These are phyloP conservation scores for Calonectria pauciramosa DNA, from an alignment of 2,329 filamentous ascomycete genomes.

Conservation along the genomic window DNA sequence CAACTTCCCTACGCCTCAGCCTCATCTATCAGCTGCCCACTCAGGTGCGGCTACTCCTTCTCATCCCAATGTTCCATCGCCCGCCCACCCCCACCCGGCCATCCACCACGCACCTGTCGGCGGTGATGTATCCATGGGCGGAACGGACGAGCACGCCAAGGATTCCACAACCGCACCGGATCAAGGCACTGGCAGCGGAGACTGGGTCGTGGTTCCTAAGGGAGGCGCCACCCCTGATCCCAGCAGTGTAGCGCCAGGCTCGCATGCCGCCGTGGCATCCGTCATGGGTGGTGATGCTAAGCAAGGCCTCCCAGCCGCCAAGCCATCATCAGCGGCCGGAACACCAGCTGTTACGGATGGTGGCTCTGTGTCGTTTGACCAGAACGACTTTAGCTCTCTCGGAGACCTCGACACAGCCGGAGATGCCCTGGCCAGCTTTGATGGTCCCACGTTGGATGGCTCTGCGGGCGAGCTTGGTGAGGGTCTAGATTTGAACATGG, in stretches of 20 bases:
- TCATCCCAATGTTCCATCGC: constrained; percentile 61
- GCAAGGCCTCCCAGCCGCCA: constrained; percentile 30
- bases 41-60: constrained; percentile 71
- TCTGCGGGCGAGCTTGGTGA: constrained; percentile 64
- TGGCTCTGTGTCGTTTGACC: constrained; percentile 62
- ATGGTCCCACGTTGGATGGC: constrained; percentile 65
- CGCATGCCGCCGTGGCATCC: neutral
- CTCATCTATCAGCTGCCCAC: constrained; percentile 67
- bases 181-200: constrained; percentile 68
- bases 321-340: constrained; percentile 37
- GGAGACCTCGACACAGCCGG: constrained; percentile 79
- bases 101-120: constrained; percentile 34
- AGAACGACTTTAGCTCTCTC: constrained; percentile 74
- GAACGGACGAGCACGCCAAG: constrained; percentile 57
- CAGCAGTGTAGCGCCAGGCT: constrained; percentile 33
- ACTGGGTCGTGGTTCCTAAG: constrained; percentile 83
- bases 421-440: constrained; percentile 78
- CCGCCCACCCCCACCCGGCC: constrained; percentile 51
- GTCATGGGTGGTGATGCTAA: constrained; percentile 34
- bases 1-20: constrained; percentile 72
- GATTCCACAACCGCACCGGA: constrained; percentile 61
- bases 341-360: constrained; percentile 52
- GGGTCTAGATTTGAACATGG: constrained; percentile 72
- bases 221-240: constrained; percentile 63
- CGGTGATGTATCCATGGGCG: constrained; percentile 66